Evolutionary conservation across 352 stramenopile genomes (phyloP).

Genomic region (Aphanomyces invadans): DNA sequence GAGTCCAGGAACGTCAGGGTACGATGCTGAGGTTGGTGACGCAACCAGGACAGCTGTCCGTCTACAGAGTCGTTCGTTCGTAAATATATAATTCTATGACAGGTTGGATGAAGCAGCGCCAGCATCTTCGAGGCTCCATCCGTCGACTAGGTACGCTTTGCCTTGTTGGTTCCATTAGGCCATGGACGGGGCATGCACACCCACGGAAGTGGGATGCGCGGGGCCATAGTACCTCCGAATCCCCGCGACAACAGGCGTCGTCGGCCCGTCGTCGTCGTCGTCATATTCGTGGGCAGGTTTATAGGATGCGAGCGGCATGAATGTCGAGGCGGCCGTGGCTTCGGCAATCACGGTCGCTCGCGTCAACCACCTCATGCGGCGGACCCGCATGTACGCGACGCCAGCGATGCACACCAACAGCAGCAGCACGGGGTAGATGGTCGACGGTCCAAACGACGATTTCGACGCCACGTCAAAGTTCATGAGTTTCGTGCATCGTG

Average conservation of each 20-base stretch:
- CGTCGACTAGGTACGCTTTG: not conserved
- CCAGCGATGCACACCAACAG: not conserved
- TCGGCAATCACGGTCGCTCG: not conserved
- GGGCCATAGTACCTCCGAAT: not conserved
- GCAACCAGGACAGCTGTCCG: too few relatives aligned
- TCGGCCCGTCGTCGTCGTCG: not conserved
- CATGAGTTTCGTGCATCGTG: conserved; percentile 40
- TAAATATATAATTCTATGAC: too few relatives aligned
- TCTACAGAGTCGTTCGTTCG: too few relatives aligned
- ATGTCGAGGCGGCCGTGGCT: not conserved
- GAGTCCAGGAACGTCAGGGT: too few relatives aligned
- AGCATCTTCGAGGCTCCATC: too few relatives aligned
- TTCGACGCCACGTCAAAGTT: not conserved
- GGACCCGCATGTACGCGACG: not conserved
- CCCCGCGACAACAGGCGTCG: not conserved
- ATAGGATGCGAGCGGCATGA: too few relatives aligned
- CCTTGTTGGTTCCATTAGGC: too few relatives aligned
- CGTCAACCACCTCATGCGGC: not conserved
- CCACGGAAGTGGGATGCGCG: not conserved
- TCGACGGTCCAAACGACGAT: not conserved
- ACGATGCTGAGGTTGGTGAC: too few relatives aligned
- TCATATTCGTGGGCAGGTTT: not conserved
- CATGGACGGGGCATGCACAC: not conserved
- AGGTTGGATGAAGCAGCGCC: too few relatives aligned
- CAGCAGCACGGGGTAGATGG: not conserved